phyloP scores from a whole-genome alignment of 2,329 filamentous ascomycete species.

The Beauveria sp. region DNA sequence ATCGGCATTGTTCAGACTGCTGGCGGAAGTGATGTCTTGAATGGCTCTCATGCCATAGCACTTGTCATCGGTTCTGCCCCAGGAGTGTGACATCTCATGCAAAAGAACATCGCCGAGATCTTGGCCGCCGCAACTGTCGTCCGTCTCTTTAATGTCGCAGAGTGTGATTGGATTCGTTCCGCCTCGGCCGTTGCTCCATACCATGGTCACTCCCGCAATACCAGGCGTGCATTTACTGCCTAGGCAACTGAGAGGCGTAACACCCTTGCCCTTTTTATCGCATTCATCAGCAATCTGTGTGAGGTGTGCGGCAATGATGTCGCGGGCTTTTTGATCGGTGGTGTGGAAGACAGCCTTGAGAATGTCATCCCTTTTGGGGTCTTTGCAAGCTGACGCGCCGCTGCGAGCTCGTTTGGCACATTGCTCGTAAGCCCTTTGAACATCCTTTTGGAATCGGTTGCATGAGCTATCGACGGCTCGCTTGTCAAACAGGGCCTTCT shows the following conservation, averaged over 20 bases:
- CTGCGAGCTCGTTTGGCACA: background rate
- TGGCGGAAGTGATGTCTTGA: background rate
- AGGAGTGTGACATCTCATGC: background rate
- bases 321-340: background rate
- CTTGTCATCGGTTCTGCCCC: background rate
- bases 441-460: background rate
- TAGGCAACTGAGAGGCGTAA: background rate
- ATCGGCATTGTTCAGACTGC: background rate
- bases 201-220: background rate
- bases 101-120: background rate
- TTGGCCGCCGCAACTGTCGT: background rate
- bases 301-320: background rate
- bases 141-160: background rate
- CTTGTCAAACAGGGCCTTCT: background rate
- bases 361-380: too few relatives aligned
- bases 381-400: background rate
- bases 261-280: background rate
- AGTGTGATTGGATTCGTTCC: background rate
- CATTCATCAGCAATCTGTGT: background rate
- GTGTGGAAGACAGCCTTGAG: background rate
- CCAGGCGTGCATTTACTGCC: background rate
- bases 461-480: background rate
- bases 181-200: background rate
- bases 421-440: background rate
- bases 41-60: background rate